Conservation (phyloP, 2,329 filamentous ascomycete species). For the Claviceps pazoutovae region DNA sequence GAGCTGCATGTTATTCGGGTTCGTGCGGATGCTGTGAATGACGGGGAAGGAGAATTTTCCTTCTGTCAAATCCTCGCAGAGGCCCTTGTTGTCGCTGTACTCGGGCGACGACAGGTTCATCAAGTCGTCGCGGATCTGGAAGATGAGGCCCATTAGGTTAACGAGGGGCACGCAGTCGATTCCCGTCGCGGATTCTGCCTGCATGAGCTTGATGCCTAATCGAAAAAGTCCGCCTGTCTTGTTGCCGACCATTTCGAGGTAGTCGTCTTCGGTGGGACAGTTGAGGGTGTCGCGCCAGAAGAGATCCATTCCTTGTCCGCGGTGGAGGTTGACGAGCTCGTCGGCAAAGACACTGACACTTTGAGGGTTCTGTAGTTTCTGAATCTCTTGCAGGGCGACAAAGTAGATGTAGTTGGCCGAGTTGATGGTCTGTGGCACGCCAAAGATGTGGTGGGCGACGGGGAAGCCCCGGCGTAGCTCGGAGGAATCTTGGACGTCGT, state of each 20-base stretch:
- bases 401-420: slow-evolving; percentile 86
- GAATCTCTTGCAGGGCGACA: slow-evolving; percentile 59
- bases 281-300: slow-evolving; percentile 80
- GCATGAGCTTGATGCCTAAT: slow-evolving; percentile 76
- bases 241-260: slow-evolving; percentile 87
- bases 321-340: slow-evolving; percentile 71
- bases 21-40: slow-evolving; percentile 77
- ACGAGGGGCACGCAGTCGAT: slow-evolving; percentile 70
- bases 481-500: slow-evolving; percentile 78
- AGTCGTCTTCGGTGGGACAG: slow-evolving; percentile 75
- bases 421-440: slow-evolving; percentile 79
- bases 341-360: slow-evolving; percentile 63
- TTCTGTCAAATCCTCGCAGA: slow-evolving; percentile 91
- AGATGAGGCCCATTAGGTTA: slow-evolving; percentile 72
- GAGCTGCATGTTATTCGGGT: slow-evolving; percentile 62
- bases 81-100: slow-evolving; percentile 80
- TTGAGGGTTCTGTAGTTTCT: slow-evolving; percentile 53
- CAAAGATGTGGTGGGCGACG: slow-evolving; percentile 74
- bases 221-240: slow-evolving; percentile 83
- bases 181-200: slow-evolving; percentile 47
- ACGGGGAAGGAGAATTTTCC: slow-evolving; percentile 95
- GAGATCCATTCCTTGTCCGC: slow-evolving; percentile 81
- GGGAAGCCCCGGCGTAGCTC: slow-evolving; percentile 64
- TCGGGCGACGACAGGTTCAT: slow-evolving; percentile 64
- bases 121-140: slow-evolving; percentile 90